Evolutionary conservation across 129 eudicot genomes (phyloP), one percentile per base, ranked within the genome.

Genomic region (Cynara cardunculus): DNA sequence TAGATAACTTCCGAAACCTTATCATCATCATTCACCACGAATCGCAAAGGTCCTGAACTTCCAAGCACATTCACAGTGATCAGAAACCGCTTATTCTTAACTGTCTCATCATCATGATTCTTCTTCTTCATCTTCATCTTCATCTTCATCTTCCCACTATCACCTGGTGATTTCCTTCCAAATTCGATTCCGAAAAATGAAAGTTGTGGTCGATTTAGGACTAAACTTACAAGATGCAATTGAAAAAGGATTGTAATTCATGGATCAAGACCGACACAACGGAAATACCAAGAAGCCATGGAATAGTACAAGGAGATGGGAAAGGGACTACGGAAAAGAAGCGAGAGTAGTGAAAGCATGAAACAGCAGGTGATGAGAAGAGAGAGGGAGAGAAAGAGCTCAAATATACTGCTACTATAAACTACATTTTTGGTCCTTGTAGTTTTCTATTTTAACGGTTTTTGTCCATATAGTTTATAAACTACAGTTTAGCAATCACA

Each of bases 1-100:
- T 78, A 77, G 7, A 91, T 87, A 34, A 91, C 93, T 1, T 39
- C 76, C 1, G 85, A 74, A 65, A 83, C 96, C 22, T 73, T 76
- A 21, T 89, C 89, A 10, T 82, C 85, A 7, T 80, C 87, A 37
- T 80, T 87, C 39, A 87, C 96, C 25, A 91, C 85, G 37, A 89
- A 89, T 71, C 89, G 73, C 18, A 91, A 34, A 7, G 96, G 93
- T 19, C 93, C 96, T 2, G 90, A 65, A 44, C 96, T 90, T 62
- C 92, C 92, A 2, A 90, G 67, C 39, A 90, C 88, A 34, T 80
- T 86, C 25, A 88, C 81, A 53, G 69, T 85, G 16, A 88, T 82
- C 87, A 90, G 71, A 81, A 88, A 76, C 65, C 92, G 85, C 18
- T 31, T 83, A 25, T 34, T 77, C 64, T 66, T 69, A 69, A 14